Evolutionary conservation across 768 basidiomycete species (phyloP), one percentile per base, ranked within the genome.

Genomic region (Serendipita sp.): DNA sequence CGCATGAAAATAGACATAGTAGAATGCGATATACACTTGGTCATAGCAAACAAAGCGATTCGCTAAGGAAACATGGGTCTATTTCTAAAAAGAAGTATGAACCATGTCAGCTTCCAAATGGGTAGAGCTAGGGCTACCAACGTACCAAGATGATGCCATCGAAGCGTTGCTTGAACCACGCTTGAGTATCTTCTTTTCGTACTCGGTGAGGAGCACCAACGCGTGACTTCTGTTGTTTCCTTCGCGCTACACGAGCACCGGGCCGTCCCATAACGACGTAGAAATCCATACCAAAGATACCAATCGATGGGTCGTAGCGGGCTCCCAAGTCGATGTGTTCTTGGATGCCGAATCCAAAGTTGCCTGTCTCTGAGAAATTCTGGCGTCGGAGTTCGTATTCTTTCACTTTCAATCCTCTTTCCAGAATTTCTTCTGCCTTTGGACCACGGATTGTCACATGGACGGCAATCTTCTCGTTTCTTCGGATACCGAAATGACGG

Each of bases 231-330:
- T 86, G 86, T 76, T 88, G 84, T 80, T 88, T 96, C 78, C 94
- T 81, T 79, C 83, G 83, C 70, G 94, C 86, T 48, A 99, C 90
- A 67, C 94, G 89, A 71, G 80, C 84, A 70, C 95, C 95, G 63
- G 94, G 92, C 71, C 95, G 86, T 70, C 92, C 93, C 93, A 99
- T 95, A 67, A 95, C 92, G 70, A 90, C 88, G 74, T 86, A 94
- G 79, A 99, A 98, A 79, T 99, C 95, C 95, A 97, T 97, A 69
- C 95, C 95, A 74, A 97, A 97, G 76, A 98, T 97, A 85, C 95
- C 95, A 73, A 99, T 97, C 73, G 83, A 82, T 67, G 95, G 95
- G 77, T 99, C 95, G 79, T 99, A 99, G 73, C 95, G 86, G 72
- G 95, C 95, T 73, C 95, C 95, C 69, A 99, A 80, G 77, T 99